Percentiles rank a stretch among this genome's conserved stretches.
Evolutionary conservation across 257 asterid species (phyloP).

Genomic region (Nicotiana otophora): DNA sequence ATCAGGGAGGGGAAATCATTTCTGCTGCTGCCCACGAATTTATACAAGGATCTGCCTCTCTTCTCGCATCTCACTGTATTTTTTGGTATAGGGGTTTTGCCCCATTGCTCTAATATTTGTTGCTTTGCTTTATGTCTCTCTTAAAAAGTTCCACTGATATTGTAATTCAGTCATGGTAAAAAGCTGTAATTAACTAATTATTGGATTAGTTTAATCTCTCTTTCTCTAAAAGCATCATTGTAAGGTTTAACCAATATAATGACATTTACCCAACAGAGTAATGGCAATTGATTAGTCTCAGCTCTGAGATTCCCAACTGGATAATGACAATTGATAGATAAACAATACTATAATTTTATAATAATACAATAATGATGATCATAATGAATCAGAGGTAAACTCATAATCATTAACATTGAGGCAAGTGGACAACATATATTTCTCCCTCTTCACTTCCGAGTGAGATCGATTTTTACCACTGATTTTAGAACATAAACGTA

Average conservation of each 20-base stretch:
- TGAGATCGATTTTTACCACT: constrained; percentile 27
- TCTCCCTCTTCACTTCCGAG: constrained; percentile 24
- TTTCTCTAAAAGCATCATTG: background rate
- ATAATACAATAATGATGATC: no score
- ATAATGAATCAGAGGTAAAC: background rate
- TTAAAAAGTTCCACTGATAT: background rate
- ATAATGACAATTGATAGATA: background rate
- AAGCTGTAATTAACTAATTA: background rate
- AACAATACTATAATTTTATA: background rate
- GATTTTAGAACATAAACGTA: constrained; percentile 15
- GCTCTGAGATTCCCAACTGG: background rate
- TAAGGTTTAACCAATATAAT: background rate
- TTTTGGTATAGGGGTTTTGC: background rate
- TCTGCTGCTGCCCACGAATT: no score
- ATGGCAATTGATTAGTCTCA: background rate
- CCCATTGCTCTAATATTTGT: background rate
- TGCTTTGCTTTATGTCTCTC: background rate
- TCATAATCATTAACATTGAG: constrained; percentile 6
- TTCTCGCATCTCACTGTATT: background rate
- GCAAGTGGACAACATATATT: constrained; percentile 20
- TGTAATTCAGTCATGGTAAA: background rate
- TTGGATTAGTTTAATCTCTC: background rate
- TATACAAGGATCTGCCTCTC: no score
- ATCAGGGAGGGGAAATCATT: no score
- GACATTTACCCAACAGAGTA: background rate